A percentile compares a stretch with the other conserved stretches of the same genome.
These are phyloP conservation scores for Epichloe sp. DNA, from an alignment of 2,329 filamentous ascomycete genomes.

Conservation along the genomic window DNA sequence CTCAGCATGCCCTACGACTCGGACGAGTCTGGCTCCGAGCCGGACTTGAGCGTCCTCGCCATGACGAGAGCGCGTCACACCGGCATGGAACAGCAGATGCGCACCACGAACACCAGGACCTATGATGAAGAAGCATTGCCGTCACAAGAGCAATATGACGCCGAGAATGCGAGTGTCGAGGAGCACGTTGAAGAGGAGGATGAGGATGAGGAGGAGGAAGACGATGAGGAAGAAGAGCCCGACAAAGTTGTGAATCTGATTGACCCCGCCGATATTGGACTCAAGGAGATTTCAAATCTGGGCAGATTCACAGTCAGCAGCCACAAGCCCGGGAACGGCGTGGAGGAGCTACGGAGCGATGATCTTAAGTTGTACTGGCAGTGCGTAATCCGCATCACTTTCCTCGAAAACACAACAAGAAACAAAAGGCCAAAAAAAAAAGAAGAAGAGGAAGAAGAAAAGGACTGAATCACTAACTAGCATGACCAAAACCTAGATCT, in stretches of 20 bases:
- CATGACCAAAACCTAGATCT: slow-evolving; percentile 36
- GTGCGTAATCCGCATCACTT: slow-evolving; percentile 27
- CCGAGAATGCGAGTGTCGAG: slow-evolving; percentile 17
- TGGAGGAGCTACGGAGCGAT: slow-evolving; percentile 62
- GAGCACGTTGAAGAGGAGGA: slow-evolving; percentile 16
- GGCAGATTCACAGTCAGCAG: slow-evolving; percentile 74
- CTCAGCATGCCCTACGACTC: slow-evolving; percentile 25
- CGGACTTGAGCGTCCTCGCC: slow-evolving; percentile 24
- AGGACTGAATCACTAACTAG: not conserved
- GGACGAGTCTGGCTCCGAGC: slow-evolving; percentile 24
- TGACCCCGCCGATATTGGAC: slow-evolving; percentile 36
- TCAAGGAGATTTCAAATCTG: slow-evolving; percentile 77
- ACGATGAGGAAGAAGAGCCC: slow-evolving; percentile 23
- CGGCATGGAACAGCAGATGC: slow-evolving; percentile 13
- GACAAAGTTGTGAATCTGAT: slow-evolving; percentile 32
- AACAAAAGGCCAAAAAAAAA: not conserved
- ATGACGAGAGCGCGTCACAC: slow-evolving; percentile 17
- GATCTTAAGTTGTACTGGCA: slow-evolving; percentile 69
- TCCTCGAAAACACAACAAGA: not conserved
- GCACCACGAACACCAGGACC: slow-evolving; percentile 15
- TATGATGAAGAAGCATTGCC: slow-evolving; percentile 16
- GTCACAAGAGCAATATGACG: slow-evolving; percentile 19
- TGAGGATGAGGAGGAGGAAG: slow-evolving; percentile 21
- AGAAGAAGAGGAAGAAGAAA: not conserved
- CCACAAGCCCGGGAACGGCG: slow-evolving; percentile 67